Base-by-base conservation (phyloP, 2,329 filamentous ascomycete species). In the Colletotrichum salicis region DNA sequence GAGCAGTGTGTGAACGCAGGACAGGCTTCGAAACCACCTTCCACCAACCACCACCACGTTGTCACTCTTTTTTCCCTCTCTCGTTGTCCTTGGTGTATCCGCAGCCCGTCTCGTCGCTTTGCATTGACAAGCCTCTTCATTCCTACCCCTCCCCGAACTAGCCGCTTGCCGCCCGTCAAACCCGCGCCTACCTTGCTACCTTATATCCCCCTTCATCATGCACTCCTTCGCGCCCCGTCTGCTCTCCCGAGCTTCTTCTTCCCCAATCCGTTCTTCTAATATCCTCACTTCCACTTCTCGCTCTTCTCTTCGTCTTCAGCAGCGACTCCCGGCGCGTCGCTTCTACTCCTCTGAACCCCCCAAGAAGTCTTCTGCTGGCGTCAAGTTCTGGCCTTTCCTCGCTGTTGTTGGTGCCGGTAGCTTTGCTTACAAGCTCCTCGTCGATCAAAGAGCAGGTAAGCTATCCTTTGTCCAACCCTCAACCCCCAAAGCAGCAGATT, bases 371-470 rank as follows among this genome's bases (percentile, higher is more conserved):
- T 80, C 77, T 64, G 78, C 77, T 64, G 78, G 76, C 56, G 78
- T 89, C 82, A 89, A 89, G 80, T 89, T 90, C 78, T 89, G 87
- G 87, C 88, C 88, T 2, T 89, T 90, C 74, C n/a, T 87, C 57
- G 79, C 81, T 63, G 81, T 90, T 74, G 84, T 89, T 73, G 84
- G 80, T 37, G 74, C 85, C 19, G 85, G 86, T 59, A 82, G 83
- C 8, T 84, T 83, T 15, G 86, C 84, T 29, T 90, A 89, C 78
- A 79, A 86, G 37, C 78, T 85, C 45, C 79, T 90, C 56, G 84
- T 86, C 60, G 86, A 88, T 72, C 80, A 79, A 73, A 86, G 84
- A 74, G 83, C 83, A 80, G 84, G 87, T 88, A 71, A 79, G 85
- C 76, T 33, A 35, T 45, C 48, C 35, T 56, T 54, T 19, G 12